Evolutionary conservation across 208 protist species (phyloP).

Genomic region (Crithidia acanthocephali): DNA sequence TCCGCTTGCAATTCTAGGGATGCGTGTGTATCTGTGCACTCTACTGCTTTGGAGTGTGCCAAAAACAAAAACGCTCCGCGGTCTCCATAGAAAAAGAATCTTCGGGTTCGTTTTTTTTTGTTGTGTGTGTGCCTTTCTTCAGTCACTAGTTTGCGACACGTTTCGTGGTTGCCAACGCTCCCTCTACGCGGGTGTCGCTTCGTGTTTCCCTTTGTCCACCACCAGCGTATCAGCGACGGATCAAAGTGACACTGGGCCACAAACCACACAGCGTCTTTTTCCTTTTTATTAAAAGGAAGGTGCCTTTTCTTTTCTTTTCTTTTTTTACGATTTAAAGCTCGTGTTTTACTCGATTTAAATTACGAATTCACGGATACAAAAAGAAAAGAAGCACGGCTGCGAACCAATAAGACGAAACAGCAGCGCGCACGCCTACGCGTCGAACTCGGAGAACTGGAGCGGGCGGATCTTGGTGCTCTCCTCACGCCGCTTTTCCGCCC

Average conservation of each 20-base stretch:
- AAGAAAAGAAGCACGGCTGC: neutral
- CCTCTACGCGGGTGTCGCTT: no score
- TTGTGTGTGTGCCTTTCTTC: neutral
- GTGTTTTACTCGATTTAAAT: constrained; percentile 5
- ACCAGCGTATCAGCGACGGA: no score
- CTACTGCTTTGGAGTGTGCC: neutral
- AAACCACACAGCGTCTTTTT: no score
- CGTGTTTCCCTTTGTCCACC: no score
- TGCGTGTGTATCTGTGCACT: no score
- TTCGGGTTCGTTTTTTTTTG: neutral
- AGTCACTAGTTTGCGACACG: neutral
- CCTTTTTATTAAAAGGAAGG: no score
- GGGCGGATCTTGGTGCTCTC: constrained; percentile 62
- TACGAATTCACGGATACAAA: neutral
- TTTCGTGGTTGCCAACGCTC: neutral
- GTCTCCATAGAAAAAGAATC: neutral
- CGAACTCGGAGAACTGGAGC: constrained; percentile 84
- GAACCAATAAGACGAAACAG: neutral
- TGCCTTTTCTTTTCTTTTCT: constrained; percentile 2
- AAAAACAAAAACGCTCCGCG: constrained; percentile 2
- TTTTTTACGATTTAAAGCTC: neutral
- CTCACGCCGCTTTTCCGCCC: constrained; percentile 64
- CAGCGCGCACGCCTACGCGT: constrained; percentile 40
- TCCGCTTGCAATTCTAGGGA: no score
- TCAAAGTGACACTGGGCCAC: no score